Base-by-base conservation (phyloP, 176 grass and related monocot species). In the Hordeum vulgare region DNA sequence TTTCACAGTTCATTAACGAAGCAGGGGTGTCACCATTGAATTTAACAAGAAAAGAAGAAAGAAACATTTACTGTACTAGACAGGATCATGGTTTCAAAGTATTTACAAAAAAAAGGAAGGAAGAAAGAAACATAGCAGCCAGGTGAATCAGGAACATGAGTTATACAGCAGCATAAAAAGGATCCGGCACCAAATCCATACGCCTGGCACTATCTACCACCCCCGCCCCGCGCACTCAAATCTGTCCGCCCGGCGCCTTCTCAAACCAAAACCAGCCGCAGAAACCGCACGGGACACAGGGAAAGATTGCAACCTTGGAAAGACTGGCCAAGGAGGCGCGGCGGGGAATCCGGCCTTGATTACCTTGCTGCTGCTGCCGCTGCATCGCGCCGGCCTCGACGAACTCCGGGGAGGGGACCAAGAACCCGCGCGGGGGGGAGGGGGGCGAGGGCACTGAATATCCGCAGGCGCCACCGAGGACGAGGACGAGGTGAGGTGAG, bases 301-400 rank as follows among this genome's bases (percentile, higher is more conserved):
- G 14, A 29, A 74, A 73, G 37, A 71, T 28, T 23, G 69, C 49
- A 80, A 12, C 61, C 76, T 85, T 40, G 70, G 34, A 76, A 44
- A 7, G 5, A 65, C 6, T 17, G 4, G 4, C 2, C 13, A 13
- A 62, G 45, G 26, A 27, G 21, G 37, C 47, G 13, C 5, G 3
- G 29, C 17, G 61, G 49, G 61, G 62, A 66, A 81, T 53, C 20
- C 25, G 40, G 31, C 12, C 11, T 53, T 68, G 14, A 7, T 71
- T 86, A 90, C 88, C 88, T 81, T 71, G 83, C 72, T 77, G 80
- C 64, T 68, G 82, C 61, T 76, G 87, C 87, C 74, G 88, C 88
- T 90, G 88, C 88, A 90, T 90, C 72, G 45, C 65, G 87, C 51
- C 4, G 33, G 7, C 26, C 34, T 41, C 7, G 77, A 31, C 28